Evolutionary conservation across 257 asterid genomes (phyloP).

Genomic region (Gentiana straminea): DNA sequence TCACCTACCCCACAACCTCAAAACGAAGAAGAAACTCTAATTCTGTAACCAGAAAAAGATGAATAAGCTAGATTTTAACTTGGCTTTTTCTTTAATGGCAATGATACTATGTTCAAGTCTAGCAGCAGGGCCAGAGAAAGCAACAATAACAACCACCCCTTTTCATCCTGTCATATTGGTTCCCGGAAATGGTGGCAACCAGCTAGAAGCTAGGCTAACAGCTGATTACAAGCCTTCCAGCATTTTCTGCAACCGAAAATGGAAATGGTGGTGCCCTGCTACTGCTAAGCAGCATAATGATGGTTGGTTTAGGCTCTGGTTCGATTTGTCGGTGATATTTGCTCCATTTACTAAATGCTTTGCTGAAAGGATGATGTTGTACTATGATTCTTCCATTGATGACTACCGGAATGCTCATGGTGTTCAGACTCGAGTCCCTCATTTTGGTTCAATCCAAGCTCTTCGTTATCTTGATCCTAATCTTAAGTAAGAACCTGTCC

Average conservation of each 20-base stretch:
- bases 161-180: slow-evolving; percentile 56
- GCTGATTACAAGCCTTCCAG: slow-evolving; percentile 54
- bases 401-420: slow-evolving; percentile 90
- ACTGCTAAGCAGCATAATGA: slow-evolving; percentile 39
- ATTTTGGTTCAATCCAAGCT: slow-evolving; percentile 44
- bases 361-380: slow-evolving; percentile 58
- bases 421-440: slow-evolving; percentile 60
- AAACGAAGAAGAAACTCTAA: neutral
- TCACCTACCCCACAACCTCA: neutral
- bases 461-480: slow-evolving; percentile 69
- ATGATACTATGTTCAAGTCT: slow-evolving; percentile 18
- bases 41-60: slow-evolving; percentile 2
- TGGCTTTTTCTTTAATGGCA: slow-evolving; percentile 25
- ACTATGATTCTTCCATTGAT: slow-evolving; percentile 40
- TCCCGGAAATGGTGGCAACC: slow-evolving; percentile 93
- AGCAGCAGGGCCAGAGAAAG: neutral
- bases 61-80: slow-evolving; percentile 4
- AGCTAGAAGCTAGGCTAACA: slow-evolving; percentile 69
- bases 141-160: slow-evolving; percentile 10
- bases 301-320: slow-evolving; percentile 96
- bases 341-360: slow-evolving; percentile 72
- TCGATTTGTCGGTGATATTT: slow-evolving; percentile 52
- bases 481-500: slow-evolving; percentile 44
- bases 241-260: slow-evolving; percentile 38
- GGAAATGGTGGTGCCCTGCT: slow-evolving; percentile 40